phyloP scores from a whole-genome alignment of 306 rosid species.

The Arachis stenosperma region DNA sequence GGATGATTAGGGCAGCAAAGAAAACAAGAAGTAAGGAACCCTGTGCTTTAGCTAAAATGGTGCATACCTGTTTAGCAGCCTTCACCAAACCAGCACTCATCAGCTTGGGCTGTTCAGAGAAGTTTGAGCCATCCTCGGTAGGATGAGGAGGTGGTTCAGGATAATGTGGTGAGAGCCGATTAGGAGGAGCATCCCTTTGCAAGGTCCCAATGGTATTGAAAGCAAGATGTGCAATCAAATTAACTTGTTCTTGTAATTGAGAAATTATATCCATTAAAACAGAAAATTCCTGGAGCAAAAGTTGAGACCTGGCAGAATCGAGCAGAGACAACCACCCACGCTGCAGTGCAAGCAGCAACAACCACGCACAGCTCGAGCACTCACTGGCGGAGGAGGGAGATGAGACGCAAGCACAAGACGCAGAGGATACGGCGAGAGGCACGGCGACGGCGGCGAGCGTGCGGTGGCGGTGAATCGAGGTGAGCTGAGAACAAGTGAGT shows the following conservation, averaged over 20 bases:
- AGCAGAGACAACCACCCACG: not conserved
- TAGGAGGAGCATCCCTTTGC: conserved; percentile 96
- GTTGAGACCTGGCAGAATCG: conserved; percentile 23
- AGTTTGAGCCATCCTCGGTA: conserved; percentile 57
- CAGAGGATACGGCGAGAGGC: too few relatives aligned
- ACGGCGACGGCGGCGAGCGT: too few relatives aligned
- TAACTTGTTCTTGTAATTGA: conserved; percentile 86
- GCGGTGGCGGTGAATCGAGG: too few relatives aligned
- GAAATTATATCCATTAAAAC: conserved; percentile 78
- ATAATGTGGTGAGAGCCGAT: conserved; percentile 68
- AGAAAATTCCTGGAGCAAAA: conserved; percentile 13
- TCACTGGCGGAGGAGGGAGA: too few relatives aligned
- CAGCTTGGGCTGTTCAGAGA: conserved; percentile 75
- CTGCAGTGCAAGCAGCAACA: too few relatives aligned
- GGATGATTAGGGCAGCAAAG: not conserved
- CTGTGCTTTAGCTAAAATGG: not conserved
- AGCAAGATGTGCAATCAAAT: conserved; percentile 66
- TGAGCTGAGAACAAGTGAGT: too few relatives aligned
- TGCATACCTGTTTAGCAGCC: conserved; percentile 83
- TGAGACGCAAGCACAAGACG: too few relatives aligned
- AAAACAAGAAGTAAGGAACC: not conserved
- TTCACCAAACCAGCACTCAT: conserved; percentile 76
- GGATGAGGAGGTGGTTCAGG: conserved; percentile 79
- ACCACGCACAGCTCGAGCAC: too few relatives aligned
- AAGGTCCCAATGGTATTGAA: conserved; percentile 81